Evolutionary conservation across 768 basidiomycete species (phyloP), one percentile per base, ranked within the genome.

Genomic region (Sarcodon aspratus): DNA sequence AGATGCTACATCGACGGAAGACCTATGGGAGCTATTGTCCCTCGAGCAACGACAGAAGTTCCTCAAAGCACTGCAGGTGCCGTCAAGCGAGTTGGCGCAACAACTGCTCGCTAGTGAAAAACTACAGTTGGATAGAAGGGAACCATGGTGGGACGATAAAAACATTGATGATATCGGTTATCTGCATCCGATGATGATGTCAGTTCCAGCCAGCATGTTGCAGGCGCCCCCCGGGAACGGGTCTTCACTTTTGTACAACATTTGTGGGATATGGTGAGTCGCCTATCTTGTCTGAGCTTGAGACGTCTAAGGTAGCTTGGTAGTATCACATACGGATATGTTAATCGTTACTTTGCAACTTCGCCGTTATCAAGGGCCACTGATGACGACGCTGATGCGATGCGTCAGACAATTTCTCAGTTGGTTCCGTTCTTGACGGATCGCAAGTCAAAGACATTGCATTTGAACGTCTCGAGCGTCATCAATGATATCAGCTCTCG

Each of bases 61-160:
- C 53, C 65, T 78, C 43, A 67, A 67, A 50, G 72, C 74, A 1
- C 60, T 90, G 48, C 63, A 70, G 36, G 72, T 89, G 54, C 83
- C 88, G 0, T 65, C 67, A n/a, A 75, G 80, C 57, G 74, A 74
- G 44, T 62, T 82, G 12, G 76, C 78, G 1, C 74, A 73, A 52
- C 70, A 75, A 50, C 71, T 91, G 2, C 61, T 90, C 17, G 63
- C 75, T 31, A 79, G 76, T 51, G 68, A 74, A 50, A 78, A 77
- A 40, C 58, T 87, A 1, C 70, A 71, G 31, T 62, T 65, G 5
- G 71, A 69, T n/a, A 69, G 63, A 17, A 63, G 64, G 4, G 64
- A 68, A 5, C 88, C 89, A 6, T 93, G 90, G 90, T 93, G 89
- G 88, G 21, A 27, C 21, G 21, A 27, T 27, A 73, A 80, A 48